Evolutionary conservation across 2,329 filamentous ascomycete species (phyloP).

Genomic region (Aspergillus eucalypticola): DNA sequence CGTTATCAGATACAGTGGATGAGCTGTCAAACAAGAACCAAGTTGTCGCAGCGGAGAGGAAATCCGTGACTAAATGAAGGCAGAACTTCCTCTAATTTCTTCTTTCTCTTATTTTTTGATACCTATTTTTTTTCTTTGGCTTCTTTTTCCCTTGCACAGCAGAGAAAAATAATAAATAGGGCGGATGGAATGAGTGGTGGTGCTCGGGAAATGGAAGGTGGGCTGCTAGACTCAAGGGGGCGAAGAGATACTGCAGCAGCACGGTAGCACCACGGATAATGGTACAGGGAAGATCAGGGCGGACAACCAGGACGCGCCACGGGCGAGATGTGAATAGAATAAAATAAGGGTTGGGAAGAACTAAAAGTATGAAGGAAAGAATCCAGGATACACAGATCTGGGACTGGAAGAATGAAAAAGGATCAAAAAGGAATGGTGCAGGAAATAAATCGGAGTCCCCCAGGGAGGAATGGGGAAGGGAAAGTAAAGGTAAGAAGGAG

Average conservation of each 20-base stretch:
- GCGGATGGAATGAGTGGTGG: conserved; percentile 5
- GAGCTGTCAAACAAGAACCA: background rate
- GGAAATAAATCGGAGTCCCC: conserved; percentile 17
- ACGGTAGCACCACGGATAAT: conserved; percentile 19
- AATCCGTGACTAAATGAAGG: conserved; percentile 24
- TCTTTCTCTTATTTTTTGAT: background rate
- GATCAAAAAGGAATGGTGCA: conserved; percentile 28
- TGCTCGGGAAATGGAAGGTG: conserved; percentile 13
- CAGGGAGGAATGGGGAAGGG: conserved; percentile 19
- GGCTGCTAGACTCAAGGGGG: conserved; percentile 28
- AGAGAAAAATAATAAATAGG: conserved; percentile 18
- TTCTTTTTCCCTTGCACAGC: conserved; percentile 30
- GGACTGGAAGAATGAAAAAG: conserved; percentile 22
- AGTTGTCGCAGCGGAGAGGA: conserved; percentile 7
- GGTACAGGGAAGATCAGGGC: conserved; percentile 33
- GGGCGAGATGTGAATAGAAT: conserved; percentile 11
- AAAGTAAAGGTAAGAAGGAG: conserved; percentile 22
- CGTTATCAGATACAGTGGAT: conserved; percentile 27
- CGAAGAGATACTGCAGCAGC: conserved; percentile 19
- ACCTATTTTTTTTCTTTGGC: too few species aligned
- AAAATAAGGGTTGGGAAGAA: conserved; percentile 11
- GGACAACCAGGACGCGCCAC: conserved; percentile 43
- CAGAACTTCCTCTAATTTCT: conserved; percentile 15
- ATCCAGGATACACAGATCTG: conserved; percentile 34
- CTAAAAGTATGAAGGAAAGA: conserved; percentile 23